A percentile compares a stretch with the other conserved stretches of the same genome.
Conservation (phyloP, 2,329 filamentous ascomycete genomes). For the Cladosporium sp. region DNA sequence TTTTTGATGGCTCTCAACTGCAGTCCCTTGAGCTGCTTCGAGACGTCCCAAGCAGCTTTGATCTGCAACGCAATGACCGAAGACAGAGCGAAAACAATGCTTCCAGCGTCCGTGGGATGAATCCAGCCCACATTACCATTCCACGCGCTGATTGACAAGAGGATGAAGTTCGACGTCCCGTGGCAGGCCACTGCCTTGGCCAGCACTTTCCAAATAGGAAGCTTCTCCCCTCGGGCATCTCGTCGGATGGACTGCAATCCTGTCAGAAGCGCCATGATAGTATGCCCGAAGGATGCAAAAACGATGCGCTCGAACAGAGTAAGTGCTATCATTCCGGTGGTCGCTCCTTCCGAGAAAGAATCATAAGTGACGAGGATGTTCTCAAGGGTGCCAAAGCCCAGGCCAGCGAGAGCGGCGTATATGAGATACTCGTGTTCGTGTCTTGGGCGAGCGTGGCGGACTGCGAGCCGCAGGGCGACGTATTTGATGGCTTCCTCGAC, state of each 20-base stretch:
- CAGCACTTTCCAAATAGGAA: not conserved
- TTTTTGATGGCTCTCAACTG: not conserved
- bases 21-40: conserved; percentile 23
- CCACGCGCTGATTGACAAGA: conserved; percentile 4
- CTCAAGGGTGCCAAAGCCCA: conserved; percentile 6
- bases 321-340: not conserved
- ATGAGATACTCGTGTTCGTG: conserved; percentile 12
- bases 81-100: not conserved
- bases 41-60: conserved; percentile 15
- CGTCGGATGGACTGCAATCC: conserved; percentile 4
- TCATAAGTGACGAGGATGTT: not conserved
- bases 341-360: not conserved
- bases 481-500: conserved; percentile 10
- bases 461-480: not conserved
- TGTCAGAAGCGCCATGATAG: conserved; percentile 8
- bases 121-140: conserved; percentile 10
- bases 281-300: not conserved
- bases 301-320: not conserved
- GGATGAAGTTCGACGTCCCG: not conserved
- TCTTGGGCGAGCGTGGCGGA: conserved; percentile 2
- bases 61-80: not conserved
- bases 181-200: not conserved
- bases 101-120: conserved; percentile 6
- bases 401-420: not conserved
- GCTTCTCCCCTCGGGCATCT: conserved; percentile 12